Percentiles rank a stretch among this genome's conserved stretches.
phyloP scores from a whole-genome alignment of 225 moss, liverwort and hornwort species.

The Anthoceros angustus region DNA sequence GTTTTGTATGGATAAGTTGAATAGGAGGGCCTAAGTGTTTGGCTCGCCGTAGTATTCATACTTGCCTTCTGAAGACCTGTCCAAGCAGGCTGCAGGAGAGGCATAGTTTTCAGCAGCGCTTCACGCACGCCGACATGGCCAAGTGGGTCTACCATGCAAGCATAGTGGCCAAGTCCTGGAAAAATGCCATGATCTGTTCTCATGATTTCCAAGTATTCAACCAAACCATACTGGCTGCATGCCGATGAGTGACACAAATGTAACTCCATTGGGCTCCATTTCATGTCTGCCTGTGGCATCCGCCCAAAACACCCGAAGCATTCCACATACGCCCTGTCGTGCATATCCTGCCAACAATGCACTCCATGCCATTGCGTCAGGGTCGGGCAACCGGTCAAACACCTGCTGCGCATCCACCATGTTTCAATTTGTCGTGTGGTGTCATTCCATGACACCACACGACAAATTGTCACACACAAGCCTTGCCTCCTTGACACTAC shows the following conservation, averaged over 20 bases:
- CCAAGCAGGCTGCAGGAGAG: too few relatives aligned
- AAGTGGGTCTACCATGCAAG: neutral
- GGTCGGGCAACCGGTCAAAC: neutral
- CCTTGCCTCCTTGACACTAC: neutral
- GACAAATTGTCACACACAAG: neutral
- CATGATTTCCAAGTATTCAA: neutral
- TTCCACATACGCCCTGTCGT: neutral
- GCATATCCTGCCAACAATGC: neutral
- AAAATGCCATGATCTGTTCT: neutral
- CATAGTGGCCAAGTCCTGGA: neutral
- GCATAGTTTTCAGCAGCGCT: neutral
- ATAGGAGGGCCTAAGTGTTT: too few relatives aligned
- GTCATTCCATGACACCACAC: neutral
- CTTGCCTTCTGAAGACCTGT: too few relatives aligned
- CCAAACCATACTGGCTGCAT: neutral
- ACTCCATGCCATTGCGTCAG: neutral
- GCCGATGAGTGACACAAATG: neutral
- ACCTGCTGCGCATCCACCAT: neutral
- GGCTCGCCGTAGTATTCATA: too few relatives aligned
- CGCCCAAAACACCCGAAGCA: neutral
- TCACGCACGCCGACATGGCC: neutral
- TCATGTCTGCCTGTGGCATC: neutral
- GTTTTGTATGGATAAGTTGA: too few relatives aligned
- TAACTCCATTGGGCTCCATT: neutral
- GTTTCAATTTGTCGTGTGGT: too few relatives aligned